Conservation (phyloP, 2,329 filamentous ascomycete species). For the Trichoderma koningiopsis region DNA sequence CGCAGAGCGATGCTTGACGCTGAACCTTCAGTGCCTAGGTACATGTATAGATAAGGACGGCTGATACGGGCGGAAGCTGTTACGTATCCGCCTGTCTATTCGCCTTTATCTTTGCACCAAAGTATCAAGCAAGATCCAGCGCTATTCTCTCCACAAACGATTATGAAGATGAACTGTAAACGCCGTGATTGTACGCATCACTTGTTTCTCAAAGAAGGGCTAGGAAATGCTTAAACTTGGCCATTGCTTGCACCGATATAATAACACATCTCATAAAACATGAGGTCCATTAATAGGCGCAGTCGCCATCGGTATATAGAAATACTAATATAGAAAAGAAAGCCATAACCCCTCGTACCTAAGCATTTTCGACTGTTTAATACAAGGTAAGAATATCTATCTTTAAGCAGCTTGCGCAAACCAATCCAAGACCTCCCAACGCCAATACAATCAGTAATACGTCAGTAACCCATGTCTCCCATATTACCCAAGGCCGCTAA, state of each 20-base stretch:
- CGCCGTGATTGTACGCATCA: background rate
- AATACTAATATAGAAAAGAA: background rate
- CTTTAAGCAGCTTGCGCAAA: background rate
- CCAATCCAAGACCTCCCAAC: conserved; percentile 6
- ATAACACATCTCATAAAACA: background rate
- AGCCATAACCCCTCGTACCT: background rate
- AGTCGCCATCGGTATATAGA: background rate
- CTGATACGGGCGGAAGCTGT: background rate
- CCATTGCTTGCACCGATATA: background rate
- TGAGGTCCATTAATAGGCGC: background rate
- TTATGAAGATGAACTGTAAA: background rate
- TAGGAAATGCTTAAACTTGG: background rate
- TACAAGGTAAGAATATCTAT: background rate
- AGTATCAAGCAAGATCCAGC: background rate
- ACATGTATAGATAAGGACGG: background rate
- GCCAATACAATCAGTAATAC: background rate
- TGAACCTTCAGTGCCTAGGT: too few relatives aligned
- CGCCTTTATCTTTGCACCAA: background rate
- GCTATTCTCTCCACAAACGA: background rate
- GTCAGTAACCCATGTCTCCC: background rate
- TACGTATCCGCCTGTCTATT: background rate
- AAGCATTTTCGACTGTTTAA: background rate
- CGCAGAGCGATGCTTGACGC: background rate
- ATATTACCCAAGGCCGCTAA: background rate
- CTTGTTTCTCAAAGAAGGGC: background rate